Evolutionary conservation across 208 protist genomes (phyloP).

Genomic region (Leishmania major): DNA sequence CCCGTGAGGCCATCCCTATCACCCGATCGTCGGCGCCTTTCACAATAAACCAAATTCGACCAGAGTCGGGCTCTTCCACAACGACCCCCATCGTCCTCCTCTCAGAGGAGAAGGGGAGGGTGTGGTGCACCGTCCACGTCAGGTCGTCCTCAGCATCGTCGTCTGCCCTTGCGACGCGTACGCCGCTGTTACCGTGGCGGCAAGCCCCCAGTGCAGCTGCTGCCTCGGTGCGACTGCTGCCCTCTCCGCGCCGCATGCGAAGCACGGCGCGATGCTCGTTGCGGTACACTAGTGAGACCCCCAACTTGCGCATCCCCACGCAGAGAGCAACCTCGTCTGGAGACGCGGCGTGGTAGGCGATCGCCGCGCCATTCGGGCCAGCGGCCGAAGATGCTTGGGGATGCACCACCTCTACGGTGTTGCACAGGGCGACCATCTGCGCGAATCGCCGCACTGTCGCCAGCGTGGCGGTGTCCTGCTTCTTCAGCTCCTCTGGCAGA

Average conservation of each 20-base stretch:
- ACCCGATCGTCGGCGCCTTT: slow-evolving; percentile 93
- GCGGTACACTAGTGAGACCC: slow-evolving; percentile 53
- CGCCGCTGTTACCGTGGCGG: neutral
- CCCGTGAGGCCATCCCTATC: slow-evolving; percentile 36
- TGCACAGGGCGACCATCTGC: slow-evolving; percentile 83
- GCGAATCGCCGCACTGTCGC: slow-evolving; percentile 55
- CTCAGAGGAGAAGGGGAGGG: slow-evolving; percentile 88
- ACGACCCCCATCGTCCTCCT: slow-evolving; percentile 89
- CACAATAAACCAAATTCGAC: slow-evolving; percentile 58
- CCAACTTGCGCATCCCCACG: slow-evolving; percentile 57
- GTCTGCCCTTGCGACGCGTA: neutral
- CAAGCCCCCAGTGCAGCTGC: neutral
- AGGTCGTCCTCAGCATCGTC: slow-evolving; percentile 12
- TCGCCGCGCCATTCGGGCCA: neutral
- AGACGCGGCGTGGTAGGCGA: slow-evolving; percentile 87
- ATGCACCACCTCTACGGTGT: slow-evolving; percentile 77
- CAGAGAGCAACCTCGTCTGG: slow-evolving; percentile 96
- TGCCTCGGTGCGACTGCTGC: neutral
- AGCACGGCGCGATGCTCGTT: slow-evolving; percentile 32
- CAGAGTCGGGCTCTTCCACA: slow-evolving; percentile 47
- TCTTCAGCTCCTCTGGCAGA: slow-evolving; percentile 3
- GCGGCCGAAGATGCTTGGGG: neutral
- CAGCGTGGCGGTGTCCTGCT: slow-evolving; percentile 4
- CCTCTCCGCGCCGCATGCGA: neutral
- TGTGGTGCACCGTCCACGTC: slow-evolving; percentile 74